These are phyloP conservation scores for Podaxis sp. DNA, from an alignment of 768 basidiomycete species.

Conservation along the genomic window DNA sequence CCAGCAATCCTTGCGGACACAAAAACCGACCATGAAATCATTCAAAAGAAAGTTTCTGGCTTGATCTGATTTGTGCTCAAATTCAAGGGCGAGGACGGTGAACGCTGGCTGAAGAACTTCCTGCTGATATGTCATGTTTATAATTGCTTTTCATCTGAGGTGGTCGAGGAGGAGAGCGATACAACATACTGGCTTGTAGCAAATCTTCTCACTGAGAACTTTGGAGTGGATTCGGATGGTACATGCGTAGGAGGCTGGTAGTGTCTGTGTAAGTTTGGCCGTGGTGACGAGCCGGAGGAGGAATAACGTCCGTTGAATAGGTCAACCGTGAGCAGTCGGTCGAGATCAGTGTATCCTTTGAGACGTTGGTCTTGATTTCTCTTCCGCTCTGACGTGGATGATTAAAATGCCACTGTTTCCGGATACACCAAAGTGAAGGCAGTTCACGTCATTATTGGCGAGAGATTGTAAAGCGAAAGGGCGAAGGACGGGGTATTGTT, in stretches of 20 bases:
- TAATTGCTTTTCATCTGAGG: constrained; percentile 25
- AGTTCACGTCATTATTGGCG: constrained; percentile 53
- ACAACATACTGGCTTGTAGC: constrained; percentile 75
- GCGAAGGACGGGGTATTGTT: neutral
- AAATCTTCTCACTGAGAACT: constrained; percentile 75
- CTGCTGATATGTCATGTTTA: neutral
- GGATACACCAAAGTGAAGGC: constrained; percentile 54
- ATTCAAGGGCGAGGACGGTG: constrained; percentile 58
- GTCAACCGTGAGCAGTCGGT: constrained; percentile 41
- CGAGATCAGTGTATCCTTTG: constrained; percentile 51
- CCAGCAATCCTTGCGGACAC: constrained; percentile 75
- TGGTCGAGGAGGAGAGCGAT: constrained; percentile 65
- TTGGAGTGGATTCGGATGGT: too few species aligned
- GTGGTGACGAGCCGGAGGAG: neutral
- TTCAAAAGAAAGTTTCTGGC: constrained; percentile 70
- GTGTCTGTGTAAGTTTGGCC: too few species aligned
- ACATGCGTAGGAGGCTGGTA: too few species aligned
- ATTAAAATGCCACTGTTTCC: neutral
- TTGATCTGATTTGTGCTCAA: constrained; percentile 75
- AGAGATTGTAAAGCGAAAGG: neutral
- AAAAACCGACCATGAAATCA: constrained; percentile 70
- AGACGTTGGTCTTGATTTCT: constrained; percentile 32
- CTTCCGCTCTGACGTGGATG: neutral
- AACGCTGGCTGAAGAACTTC: neutral
- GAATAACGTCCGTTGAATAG: constrained; percentile 14